Percentiles rank a stretch among this genome's conserved stretches.
Conservation (phyloP, 2,329 filamentous ascomycete genomes). For the Microcyclospora tardicrescens region DNA sequence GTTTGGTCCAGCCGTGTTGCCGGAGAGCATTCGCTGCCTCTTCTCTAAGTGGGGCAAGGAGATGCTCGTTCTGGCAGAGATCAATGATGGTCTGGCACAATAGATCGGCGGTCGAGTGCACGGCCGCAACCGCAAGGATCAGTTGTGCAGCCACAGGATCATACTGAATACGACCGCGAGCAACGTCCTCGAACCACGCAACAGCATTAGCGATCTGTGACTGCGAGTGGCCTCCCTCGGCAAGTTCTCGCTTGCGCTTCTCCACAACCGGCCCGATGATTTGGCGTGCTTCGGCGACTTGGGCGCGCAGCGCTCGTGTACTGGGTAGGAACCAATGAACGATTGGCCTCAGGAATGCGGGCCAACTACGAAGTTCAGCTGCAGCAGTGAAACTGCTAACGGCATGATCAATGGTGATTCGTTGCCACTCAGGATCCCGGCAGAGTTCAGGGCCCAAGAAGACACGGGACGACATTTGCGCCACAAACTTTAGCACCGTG, state of each 20-base stretch:
- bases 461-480: conserved; percentile 27
- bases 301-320: conserved; percentile 18
- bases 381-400: conserved; percentile 23
- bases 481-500: conserved; percentile 22
- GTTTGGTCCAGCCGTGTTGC: conserved; percentile 17
- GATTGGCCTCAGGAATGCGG: conserved; percentile 22
- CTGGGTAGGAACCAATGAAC: conserved; percentile 24
- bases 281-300: conserved; percentile 19
- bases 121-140: conserved; percentile 10
- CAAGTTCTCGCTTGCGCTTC: conserved; percentile 14
- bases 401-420: conserved; percentile 23
- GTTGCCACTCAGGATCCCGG: conserved; percentile 27
- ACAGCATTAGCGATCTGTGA: conserved; percentile 13
- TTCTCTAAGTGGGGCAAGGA: conserved; percentile 13
- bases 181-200: conserved; percentile 15
- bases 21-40: conserved; percentile 14
- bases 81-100: conserved; percentile 10
- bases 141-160: conserved; percentile 13
- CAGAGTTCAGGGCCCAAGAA: conserved; percentile 26
- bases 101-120: conserved; percentile 15
- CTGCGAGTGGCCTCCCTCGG: conserved; percentile 1
- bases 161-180: conserved; percentile 6
- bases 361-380: conserved; percentile 24
- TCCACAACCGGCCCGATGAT: conserved; percentile 26
- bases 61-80: conserved; percentile 11